phyloP scores from a whole-genome alignment of 495 filamentous ascomycete species.

The Daldinia grandis region DNA sequence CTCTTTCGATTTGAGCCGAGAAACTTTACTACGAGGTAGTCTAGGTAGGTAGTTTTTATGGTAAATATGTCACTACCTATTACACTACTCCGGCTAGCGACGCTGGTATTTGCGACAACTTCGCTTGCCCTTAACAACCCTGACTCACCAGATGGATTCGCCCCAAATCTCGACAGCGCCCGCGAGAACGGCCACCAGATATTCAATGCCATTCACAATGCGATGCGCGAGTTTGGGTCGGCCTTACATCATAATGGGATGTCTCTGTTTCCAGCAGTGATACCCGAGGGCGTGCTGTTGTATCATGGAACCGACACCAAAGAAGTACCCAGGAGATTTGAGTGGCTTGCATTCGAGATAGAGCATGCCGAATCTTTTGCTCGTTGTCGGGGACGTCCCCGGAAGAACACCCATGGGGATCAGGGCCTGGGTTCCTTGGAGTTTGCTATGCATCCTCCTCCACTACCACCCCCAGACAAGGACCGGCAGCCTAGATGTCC shows the following conservation, averaged over 20 bases:
- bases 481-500: neutral
- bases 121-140: constrained; percentile 8
- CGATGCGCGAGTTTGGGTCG: constrained; percentile 75
- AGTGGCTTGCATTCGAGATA: constrained; percentile 77
- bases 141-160: constrained; percentile 18
- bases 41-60: no score
- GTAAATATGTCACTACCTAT: constrained; percentile 4
- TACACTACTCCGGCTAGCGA: constrained; percentile 1
- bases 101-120: constrained; percentile 10
- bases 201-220: constrained; percentile 72
- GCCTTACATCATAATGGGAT: constrained; percentile 75
- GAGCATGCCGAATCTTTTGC: constrained; percentile 72
- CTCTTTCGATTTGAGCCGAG: neutral
- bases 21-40: neutral
- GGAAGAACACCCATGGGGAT: neutral
- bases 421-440: neutral
- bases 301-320: constrained; percentile 64
- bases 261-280: constrained; percentile 66
- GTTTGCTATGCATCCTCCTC: neutral
- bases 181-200: constrained; percentile 65
- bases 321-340: constrained; percentile 57
- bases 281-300: constrained; percentile 66
- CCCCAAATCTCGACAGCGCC: constrained; percentile 44
- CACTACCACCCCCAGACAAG: neutral
- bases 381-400: constrained; percentile 18